Conservation (phyloP, 352 stramenopile genomes). For the Peronospora belbahrii region DNA sequence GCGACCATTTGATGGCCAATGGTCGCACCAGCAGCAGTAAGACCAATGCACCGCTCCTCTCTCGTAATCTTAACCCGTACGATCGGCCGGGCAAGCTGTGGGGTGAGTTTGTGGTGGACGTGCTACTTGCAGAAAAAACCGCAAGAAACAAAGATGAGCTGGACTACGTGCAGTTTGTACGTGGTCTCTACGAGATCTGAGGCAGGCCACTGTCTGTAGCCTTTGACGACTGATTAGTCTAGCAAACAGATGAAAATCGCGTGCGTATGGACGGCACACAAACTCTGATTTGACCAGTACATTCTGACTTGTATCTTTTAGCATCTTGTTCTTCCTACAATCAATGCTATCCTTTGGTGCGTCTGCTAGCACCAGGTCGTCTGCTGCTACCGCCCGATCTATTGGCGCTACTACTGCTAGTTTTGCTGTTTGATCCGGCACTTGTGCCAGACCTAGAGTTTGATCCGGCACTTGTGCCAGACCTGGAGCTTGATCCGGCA, state of each 20-base stretch:
- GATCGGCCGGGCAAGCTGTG: slow-evolving; percentile 12
- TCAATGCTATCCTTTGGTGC: slow-evolving; percentile 23
- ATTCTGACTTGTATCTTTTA: slow-evolving; percentile 9
- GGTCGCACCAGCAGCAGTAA: background rate
- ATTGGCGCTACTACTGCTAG: slow-evolving; percentile 23
- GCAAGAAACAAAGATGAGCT: slow-evolving; percentile 24
- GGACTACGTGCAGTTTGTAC: slow-evolving; percentile 26
- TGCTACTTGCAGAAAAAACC: slow-evolving; percentile 21
- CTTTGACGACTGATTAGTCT: slow-evolving; percentile 7
- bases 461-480: background rate
- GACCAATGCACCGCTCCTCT: background rate
- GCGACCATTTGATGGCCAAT: background rate
- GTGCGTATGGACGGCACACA: background rate
- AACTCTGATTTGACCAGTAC: slow-evolving; percentile 9
- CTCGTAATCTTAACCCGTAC: slow-evolving; percentile 11
- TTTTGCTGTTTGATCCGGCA: slow-evolving; percentile 19
- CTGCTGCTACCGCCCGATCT: slow-evolving; percentile 17
- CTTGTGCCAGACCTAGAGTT: slow-evolving; percentile 21
- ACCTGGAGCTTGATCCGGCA: slow-evolving; percentile 17
- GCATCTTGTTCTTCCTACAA: slow-evolving; percentile 15
- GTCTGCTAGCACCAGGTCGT: slow-evolving; percentile 23
- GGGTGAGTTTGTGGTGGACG: slow-evolving; percentile 23
- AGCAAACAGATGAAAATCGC: slow-evolving; percentile 7
- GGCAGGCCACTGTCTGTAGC: background rate
- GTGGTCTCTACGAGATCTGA: slow-evolving; percentile 25